Percentiles rank a stretch among this genome's conserved stretches.
These are phyloP conservation scores for Penicillium mononematosum DNA, from an alignment of 495 filamentous ascomycete genomes.

Conservation along the genomic window DNA sequence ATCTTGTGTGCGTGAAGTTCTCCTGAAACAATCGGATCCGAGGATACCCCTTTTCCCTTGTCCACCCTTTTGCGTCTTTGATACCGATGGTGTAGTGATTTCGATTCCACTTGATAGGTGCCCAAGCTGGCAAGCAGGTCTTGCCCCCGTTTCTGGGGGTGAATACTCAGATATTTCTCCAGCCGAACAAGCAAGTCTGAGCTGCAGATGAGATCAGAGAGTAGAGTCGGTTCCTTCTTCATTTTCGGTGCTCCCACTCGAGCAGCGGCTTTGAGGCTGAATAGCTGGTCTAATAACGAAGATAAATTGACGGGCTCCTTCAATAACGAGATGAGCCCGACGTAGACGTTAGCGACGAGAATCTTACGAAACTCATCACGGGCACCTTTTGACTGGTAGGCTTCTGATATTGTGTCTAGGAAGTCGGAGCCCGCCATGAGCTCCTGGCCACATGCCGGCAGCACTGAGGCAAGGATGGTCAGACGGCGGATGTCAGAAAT, in stretches of 20 bases:
- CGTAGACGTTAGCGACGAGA: constrained; percentile 68
- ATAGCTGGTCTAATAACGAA: constrained; percentile 75
- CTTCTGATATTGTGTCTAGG: constrained; percentile 67
- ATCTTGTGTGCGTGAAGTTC: constrained; percentile 76
- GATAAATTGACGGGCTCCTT: constrained; percentile 67
- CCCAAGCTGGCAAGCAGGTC: constrained; percentile 42
- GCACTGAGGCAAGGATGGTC: constrained; percentile 40
- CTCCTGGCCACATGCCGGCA: constrained; percentile 47
- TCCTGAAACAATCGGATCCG: constrained; percentile 40
- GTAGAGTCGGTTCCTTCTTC: constrained; percentile 42
- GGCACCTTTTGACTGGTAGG: constrained; percentile 56
- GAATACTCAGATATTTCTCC: constrained; percentile 57
- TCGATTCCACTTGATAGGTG: constrained; percentile 47
- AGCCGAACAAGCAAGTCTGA: constrained; percentile 38
- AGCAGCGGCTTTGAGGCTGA: constrained; percentile 68
- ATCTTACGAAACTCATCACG: constrained; percentile 56
- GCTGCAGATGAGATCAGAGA: constrained; percentile 47
- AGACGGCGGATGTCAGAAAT: constrained; percentile 38
- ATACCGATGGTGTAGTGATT: constrained; percentile 53
- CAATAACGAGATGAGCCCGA: constrained; percentile 66
- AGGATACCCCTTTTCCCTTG: constrained; percentile 68
- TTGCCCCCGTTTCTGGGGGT: constrained; percentile 47
- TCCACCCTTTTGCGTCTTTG: constrained; percentile 55
- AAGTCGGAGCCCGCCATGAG: constrained; percentile 84
- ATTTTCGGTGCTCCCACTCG: constrained; percentile 48